Percentiles rank a stretch among this genome's conserved stretches.
Conservation (phyloP, 768 basidiomycete species). For the Mrakia frigida region DNA sequence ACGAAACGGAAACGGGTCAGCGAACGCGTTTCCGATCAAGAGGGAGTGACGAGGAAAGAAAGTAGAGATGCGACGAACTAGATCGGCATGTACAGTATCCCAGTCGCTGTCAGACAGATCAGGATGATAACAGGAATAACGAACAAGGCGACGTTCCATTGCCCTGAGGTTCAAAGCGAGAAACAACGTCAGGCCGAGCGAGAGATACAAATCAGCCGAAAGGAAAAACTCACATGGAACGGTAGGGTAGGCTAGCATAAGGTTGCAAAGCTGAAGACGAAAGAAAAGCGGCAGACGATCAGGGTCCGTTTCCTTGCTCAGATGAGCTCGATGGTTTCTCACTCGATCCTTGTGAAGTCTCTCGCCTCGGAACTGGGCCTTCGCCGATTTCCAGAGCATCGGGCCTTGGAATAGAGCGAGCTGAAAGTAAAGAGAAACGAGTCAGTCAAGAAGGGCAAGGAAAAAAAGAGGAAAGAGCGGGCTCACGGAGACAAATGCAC, state of each 20-base stretch:
- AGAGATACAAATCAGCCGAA: no score
- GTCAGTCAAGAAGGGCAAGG: not conserved
- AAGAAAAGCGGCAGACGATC: not conserved
- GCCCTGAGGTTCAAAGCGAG: no score
- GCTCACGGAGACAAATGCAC: not conserved
- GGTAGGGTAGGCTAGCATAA: not conserved
- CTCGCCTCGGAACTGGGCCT: not conserved
- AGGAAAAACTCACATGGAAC: no score
- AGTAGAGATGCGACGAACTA: not conserved
- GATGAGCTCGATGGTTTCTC: no score
- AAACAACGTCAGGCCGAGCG: no score
- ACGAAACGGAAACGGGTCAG: no score
- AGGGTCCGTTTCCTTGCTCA: no score
- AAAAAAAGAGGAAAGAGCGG: not conserved
- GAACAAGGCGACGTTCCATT: not conserved
- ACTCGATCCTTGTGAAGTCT: not conserved
- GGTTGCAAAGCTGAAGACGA: not conserved
- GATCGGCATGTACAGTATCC: conserved; percentile 18
- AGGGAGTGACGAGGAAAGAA: no score
- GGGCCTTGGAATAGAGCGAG: conserved; percentile 23
- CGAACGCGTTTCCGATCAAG: no score
- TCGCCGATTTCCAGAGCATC: not conserved
- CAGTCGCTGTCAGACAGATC: not conserved
- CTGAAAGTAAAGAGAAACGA: not conserved
- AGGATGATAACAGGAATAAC: not conserved